Evolutionary conservation across 1,284 basidiomycete species (phyloP), one percentile per base, ranked within the genome.

Genomic region (Laetiporus sulphureus): DNA sequence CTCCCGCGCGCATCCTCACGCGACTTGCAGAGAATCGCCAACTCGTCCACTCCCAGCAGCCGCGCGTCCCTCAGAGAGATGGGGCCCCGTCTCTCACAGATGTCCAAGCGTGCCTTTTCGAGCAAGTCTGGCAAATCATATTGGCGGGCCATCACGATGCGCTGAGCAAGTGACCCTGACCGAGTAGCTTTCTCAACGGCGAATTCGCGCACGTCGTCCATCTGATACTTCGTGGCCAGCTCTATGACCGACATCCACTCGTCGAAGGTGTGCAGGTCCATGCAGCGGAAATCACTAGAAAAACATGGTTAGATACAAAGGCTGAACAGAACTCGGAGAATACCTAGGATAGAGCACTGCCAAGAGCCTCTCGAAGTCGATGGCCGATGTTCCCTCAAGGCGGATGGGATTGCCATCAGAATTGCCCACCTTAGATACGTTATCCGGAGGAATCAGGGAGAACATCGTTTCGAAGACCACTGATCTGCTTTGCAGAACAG

Each of bases 401-500:
- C 22, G 5, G 27, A 42, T 37, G 4, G 41, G 41, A 12, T 31
- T 29, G 5, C 37, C 41, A 32, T 42, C 27, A 3, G 36, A 29
- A 12, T 8, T 18, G 13, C 41, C 41, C n/a, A n/a, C n/a, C 21
- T 42, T 11, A 11, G 15, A 11, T 16, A 6, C 8, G 7, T 7
- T 6, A 16, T 7, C 34, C 7, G 16, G 29, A 2, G 41, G 21
- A 3, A 12, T 15, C n/a, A 48, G 20, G 12, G 33, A 23, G 30
- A 50, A 50, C 41, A 50, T 42, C 11, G 42, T 40, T 4, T 19
- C 23, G 37, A 51, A 49, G 20, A 45, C 22, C 12, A 24, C 29
- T 11, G 50, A 51, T n/a, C 49, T 42, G 11, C 50, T 37, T 15
- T 27, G 23, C 18, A 51, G 41, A 36, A 41, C 44, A 38, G 35